phyloP scores from a whole-genome alignment of 2,329 filamentous ascomycete species.

The Ophiocordyceps camponoti-saundersi region DNA sequence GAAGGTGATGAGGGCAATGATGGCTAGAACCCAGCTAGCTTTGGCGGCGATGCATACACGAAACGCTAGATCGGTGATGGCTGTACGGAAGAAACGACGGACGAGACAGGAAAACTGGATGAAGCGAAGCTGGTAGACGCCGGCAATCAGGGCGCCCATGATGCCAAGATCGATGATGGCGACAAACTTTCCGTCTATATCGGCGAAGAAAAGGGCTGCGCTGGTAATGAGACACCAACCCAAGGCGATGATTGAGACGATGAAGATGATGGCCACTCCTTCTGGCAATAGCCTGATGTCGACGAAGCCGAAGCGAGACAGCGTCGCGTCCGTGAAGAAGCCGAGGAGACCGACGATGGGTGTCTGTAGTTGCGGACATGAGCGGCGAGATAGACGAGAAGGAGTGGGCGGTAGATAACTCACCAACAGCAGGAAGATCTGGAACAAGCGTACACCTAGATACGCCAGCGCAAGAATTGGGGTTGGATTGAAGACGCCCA shows the following conservation, averaged over 20 bases:
- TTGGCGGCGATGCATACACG: neutral
- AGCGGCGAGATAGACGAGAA: neutral
- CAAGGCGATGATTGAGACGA: neutral
- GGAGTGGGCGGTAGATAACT: neutral
- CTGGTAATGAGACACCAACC: neutral
- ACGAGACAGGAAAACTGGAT: neutral
- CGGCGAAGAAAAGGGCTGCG: neutral
- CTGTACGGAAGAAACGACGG: neutral
- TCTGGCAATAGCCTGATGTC: neutral
- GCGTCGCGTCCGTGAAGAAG: neutral
- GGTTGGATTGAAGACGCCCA: neutral
- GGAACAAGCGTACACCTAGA: neutral
- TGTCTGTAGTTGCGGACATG: neutral
- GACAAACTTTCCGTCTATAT: neutral
- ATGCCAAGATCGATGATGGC: neutral
- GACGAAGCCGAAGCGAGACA: neutral
- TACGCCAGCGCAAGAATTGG: neutral
- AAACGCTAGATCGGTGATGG: neutral
- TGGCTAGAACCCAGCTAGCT: neutral
- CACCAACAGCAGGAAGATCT: neutral
- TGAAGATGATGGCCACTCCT: neutral
- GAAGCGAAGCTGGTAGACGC: neutral
- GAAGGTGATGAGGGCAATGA: neutral
- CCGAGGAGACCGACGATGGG: neutral
- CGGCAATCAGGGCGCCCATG: neutral